A percentile compares a stretch with the other conserved stretches of the same genome.
Conservation (phyloP, 2,329 filamentous ascomycete species). For the Exophiala sp. region DNA sequence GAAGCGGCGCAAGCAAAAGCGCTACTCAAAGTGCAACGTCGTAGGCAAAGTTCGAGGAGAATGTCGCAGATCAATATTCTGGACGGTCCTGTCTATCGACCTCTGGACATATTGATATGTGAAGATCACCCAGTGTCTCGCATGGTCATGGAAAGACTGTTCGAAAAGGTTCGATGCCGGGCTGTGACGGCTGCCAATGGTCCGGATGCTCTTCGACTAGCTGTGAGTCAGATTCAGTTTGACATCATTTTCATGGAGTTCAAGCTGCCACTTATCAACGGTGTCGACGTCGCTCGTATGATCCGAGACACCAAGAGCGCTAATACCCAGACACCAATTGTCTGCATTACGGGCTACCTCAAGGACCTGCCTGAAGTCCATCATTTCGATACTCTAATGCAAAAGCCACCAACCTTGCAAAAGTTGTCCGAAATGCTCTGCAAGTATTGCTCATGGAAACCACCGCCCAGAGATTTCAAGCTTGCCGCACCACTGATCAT, state of each 20-base stretch:
- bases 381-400: conserved; percentile 91
- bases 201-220: conserved; percentile 86
- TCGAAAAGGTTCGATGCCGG: conserved; percentile 91
- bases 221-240: conserved; percentile 96
- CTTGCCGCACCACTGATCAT: conserved; percentile 56
- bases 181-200: conserved; percentile 90
- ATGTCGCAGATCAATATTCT: conserved; percentile 86
- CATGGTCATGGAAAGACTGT: conserved; percentile 96
- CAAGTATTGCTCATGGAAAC: conserved; percentile 89
- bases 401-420: conserved; percentile 91
- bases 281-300: conserved; percentile 94
- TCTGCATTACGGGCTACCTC: conserved; percentile 95
- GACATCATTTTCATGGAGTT: conserved; percentile 99
- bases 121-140: conserved; percentile 96
- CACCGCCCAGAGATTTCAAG: conserved; percentile 59
- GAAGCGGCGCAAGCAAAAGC: conserved; percentile 91
- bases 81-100: conserved; percentile 81
- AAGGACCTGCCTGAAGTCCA: conserved; percentile 94
- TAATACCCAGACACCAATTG: conserved; percentile 90
- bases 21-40: conserved; percentile 83
- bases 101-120: conserved; percentile 90
- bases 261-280: conserved; percentile 90
- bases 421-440: conserved; percentile 87
- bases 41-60: conserved; percentile 90
- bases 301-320: conserved; percentile 94